These are phyloP conservation scores for Tulasnella sp. DNA, from an alignment of 768 basidiomycete species.

Conservation along the genomic window DNA sequence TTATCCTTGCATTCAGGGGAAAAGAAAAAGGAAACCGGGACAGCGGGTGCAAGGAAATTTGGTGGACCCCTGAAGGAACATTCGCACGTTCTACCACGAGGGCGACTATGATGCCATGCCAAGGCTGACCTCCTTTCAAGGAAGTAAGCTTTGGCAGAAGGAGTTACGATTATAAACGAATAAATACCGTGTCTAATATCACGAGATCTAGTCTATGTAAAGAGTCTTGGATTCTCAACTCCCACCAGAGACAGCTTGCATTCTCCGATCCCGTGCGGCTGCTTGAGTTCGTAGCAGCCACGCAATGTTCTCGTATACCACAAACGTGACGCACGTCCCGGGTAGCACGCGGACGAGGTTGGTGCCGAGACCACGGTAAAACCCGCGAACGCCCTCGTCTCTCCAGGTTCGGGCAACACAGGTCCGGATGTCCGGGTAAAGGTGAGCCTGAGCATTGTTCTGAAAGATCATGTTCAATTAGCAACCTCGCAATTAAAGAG, in stretches of 20 bases:
- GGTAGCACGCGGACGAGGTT: constrained; percentile 92
- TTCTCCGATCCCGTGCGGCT: background rate
- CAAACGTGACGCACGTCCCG: constrained; percentile 95
- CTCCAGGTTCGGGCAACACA: constrained; percentile 72
- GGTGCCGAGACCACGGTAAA: constrained; percentile 91
- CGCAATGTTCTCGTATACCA: constrained; percentile 89
- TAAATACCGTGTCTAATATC: background rate
- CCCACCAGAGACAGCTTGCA: background rate
- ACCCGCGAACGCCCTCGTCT: constrained; percentile 70
- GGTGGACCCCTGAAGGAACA: background rate
- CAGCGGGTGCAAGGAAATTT: background rate
- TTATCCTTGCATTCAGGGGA: background rate
- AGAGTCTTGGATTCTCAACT: background rate
- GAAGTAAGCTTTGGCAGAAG: background rate
- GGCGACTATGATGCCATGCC: too few species aligned
- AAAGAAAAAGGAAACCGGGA: background rate
- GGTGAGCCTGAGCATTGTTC: constrained; percentile 52
- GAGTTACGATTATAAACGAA: background rate
- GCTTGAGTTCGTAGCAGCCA: constrained; percentile 53
- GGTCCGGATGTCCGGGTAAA: constrained; percentile 75
- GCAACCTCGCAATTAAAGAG: background rate
- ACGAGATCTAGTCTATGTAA: background rate
- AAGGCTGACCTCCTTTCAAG: too few species aligned
- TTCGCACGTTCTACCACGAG: background rate
- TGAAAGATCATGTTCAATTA: constrained; percentile 20